Base-by-base conservation (phyloP, 169 alveolate species). In the Plasmodium knowlesi region DNA sequence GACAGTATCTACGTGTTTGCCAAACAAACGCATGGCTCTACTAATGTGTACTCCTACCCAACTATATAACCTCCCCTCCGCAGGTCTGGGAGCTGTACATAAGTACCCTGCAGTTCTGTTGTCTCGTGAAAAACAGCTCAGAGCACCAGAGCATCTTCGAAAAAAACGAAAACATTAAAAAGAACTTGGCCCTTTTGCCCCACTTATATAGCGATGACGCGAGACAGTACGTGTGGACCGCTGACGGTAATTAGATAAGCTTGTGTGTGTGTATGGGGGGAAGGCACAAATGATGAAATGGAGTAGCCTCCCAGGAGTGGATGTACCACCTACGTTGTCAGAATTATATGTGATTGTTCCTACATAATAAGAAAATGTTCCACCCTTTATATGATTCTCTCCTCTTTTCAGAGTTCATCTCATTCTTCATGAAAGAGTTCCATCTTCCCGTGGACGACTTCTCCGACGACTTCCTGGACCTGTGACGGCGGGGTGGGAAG, bases 1-100 rank as follows among this genome's bases (percentile, higher is more conserved):
- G 74, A 1, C 28, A 12, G 37, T 34, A 14, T 61, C 28, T 61
- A n/a, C 32, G 2, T 79, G 43, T 25, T 14, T 9, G 50, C 19
- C 10, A 46, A 12, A 12, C 57, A 0, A 10, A 5, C n/a, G n/a
- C n/a, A 10, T 2, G n/a, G 12, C 12, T 46, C 57, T 46, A 67
- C 30, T 19, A 0, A 14, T 39, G 1, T 80, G 0, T 12, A 80
- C 22, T 3, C 1, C 34, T 80, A 6, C 16, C 25, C 8, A 37
- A 6, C 28, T 9, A 14, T 14, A 12, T 39, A 1, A 19, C 8
- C 50, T 1, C 71, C 12, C 28, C 12, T 19, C 67, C 28, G 25
- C 67, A 85, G 93, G 85, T 85, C n/a, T 85, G 93, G 93, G 93
- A 85, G 22, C 57, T 85, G 10, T 85, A 85, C 34, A 53, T 85